These are phyloP conservation scores for Bathelium albidoporum DNA, from an alignment of 495 filamentous ascomycete species.

Conservation along the genomic window DNA sequence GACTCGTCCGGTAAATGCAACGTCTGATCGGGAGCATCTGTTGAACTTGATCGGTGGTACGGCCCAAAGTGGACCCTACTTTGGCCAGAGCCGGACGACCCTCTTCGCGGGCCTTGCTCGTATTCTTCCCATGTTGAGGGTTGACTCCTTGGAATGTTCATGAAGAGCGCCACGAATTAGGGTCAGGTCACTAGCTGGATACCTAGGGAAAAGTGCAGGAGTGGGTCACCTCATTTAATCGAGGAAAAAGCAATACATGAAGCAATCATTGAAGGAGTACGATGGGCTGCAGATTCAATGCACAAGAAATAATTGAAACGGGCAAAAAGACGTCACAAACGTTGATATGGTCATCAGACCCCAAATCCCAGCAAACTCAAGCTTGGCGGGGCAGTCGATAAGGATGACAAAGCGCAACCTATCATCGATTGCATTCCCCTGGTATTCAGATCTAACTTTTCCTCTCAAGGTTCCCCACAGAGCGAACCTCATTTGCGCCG, in stretches of 20 bases:
- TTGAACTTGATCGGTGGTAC: background rate
- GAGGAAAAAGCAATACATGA: background rate
- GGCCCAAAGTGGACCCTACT: slow-evolving; percentile 30
- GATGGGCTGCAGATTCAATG: too few species aligned
- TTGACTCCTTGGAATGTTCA: slow-evolving; percentile 17
- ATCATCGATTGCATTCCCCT: too few species aligned
- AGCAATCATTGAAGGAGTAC: background rate
- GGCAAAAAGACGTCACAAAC: background rate
- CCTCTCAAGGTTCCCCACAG: too few species aligned
- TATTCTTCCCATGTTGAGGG: slow-evolving; percentile 47
- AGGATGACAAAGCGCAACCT: background rate
- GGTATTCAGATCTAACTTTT: too few species aligned
- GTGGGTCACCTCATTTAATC: too few species aligned
- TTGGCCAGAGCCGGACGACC: slow-evolving; percentile 29
- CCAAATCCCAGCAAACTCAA: background rate
- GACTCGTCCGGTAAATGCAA: background rate
- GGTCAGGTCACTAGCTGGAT: background rate
- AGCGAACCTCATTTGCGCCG: too few species aligned
- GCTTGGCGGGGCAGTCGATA: background rate
- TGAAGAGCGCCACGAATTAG: background rate
- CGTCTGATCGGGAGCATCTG: background rate
- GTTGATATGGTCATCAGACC: background rate
- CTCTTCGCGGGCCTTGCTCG: slow-evolving; percentile 29
- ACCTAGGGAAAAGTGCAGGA: too few species aligned
- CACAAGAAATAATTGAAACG: too few species aligned